Evolutionary conservation across 2,329 filamentous ascomycete genomes (phyloP).

Genomic region (Aspergillus uvarum): DNA sequence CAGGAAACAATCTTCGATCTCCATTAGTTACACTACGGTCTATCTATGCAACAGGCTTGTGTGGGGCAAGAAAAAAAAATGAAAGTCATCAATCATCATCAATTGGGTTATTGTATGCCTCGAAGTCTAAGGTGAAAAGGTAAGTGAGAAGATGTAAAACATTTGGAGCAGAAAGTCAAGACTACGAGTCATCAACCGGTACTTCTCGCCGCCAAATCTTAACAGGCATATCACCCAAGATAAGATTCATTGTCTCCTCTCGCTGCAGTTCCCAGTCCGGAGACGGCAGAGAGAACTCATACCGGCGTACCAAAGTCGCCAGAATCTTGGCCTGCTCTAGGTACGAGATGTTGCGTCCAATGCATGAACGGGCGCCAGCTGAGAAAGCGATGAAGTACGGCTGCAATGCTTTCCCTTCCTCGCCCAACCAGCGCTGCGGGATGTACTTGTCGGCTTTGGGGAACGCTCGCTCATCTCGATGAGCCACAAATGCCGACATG

Average conservation of each 20-base stretch:
- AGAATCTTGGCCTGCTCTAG: slow-evolving; percentile 55
- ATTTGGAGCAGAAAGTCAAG: slow-evolving; percentile 4
- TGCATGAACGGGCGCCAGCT: slow-evolving; percentile 42
- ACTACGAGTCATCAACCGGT: slow-evolving; percentile 1
- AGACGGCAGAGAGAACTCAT: slow-evolving; percentile 31
- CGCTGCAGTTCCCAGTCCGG: slow-evolving; percentile 28
- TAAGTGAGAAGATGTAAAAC: background rate
- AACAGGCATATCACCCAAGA: slow-evolving; percentile 33
- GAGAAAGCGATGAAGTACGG: slow-evolving; percentile 44
- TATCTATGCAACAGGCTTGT: no score
- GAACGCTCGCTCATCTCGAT: slow-evolving; percentile 41
- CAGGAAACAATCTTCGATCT: no score
- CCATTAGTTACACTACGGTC: no score
- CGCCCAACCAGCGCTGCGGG: slow-evolving; percentile 47
- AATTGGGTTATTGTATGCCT: background rate
- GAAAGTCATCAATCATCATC: background rate
- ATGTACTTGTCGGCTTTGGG: slow-evolving; percentile 40
- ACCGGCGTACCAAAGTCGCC: slow-evolving; percentile 31
- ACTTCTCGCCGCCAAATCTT: slow-evolving; percentile 31
- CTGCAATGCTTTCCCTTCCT: slow-evolving; percentile 41
- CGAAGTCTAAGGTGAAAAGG: background rate
- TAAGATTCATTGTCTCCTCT: slow-evolving; percentile 32
- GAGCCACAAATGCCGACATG: slow-evolving; percentile 41
- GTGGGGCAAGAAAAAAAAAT: no score
- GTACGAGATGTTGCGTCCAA: slow-evolving; percentile 45